These are phyloP conservation scores for Puccinia polysora DNA, from an alignment of 1,284 basidiomycete species.

Conservation along the genomic window DNA sequence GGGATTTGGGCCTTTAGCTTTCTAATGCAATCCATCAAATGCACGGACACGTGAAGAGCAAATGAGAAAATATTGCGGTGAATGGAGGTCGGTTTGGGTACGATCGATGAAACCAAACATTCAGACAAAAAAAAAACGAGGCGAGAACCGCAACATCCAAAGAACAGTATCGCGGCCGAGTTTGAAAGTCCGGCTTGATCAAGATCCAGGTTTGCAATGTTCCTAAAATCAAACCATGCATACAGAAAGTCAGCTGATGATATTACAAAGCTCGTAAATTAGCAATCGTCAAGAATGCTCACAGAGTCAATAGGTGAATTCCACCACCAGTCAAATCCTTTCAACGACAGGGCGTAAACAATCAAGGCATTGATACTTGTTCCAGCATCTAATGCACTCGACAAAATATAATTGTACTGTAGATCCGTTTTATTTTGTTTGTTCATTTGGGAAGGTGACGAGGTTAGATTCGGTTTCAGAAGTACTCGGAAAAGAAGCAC, in stretches of 20 bases:
- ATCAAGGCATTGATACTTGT: conserved; percentile 50
- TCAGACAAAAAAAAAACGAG: too few species aligned
- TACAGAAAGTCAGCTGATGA: background rate
- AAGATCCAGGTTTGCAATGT: conserved; percentile 14
- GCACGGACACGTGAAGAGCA: too few species aligned
- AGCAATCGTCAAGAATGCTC: background rate
- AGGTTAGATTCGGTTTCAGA: conserved; percentile 31
- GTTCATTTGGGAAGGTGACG: conserved; percentile 35
- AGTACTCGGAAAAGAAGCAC: background rate
- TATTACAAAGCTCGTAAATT: too few species aligned
- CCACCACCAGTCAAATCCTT: conserved; percentile 36
- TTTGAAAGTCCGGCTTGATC: background rate
- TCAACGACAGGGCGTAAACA: conserved; percentile 47
- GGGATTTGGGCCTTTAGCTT: too few species aligned
- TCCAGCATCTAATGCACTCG: conserved; percentile 49
- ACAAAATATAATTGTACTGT: conserved; percentile 48
- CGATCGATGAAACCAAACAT: too few species aligned
- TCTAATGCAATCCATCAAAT: too few species aligned
- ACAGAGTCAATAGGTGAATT: conserved; percentile 33
- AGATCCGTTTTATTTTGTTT: background rate
- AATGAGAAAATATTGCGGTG: too few species aligned
- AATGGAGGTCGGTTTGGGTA: too few species aligned
- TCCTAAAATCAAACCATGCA: background rate
- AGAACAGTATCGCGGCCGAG: background rate
- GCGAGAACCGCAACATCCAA: too few species aligned